Evolutionary conservation across 495 filamentous ascomycete genomes (phyloP).

Genomic region (Neurospora sp.): DNA sequence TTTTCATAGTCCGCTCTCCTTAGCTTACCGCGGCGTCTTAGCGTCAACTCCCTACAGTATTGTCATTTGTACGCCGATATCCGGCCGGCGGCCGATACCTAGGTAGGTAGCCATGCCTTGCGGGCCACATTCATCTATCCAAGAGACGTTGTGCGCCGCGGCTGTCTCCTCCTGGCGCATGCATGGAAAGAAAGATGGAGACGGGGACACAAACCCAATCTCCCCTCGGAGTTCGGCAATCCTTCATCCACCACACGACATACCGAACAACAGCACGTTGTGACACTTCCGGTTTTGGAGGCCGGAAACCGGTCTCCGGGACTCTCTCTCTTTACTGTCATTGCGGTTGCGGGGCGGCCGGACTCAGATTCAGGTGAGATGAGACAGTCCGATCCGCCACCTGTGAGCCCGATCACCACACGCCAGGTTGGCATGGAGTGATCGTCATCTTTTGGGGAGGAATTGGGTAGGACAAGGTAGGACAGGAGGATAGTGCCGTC

Average conservation of each 20-base stretch:
- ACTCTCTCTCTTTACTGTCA: neutral
- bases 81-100: neutral
- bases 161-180: neutral
- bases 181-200: neutral
- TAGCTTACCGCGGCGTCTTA: neutral
- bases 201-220: neutral
- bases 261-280: neutral
- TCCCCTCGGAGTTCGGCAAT: neutral
- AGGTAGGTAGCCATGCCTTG: neutral
- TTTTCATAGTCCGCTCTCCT: neutral
- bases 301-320: neutral
- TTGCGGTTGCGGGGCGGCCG: neutral
- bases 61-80: neutral
- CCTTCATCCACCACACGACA: neutral
- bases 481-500: neutral
- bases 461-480: neutral
- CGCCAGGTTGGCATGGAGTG: neutral
- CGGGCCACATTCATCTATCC: neutral
- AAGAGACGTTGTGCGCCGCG: neutral
- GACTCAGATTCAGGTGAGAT: neutral
- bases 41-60: neutral
- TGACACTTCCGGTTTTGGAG: neutral
- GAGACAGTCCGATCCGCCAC: neutral
- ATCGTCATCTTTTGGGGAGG: neutral
- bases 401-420: neutral